Evolutionary conservation across 169 alveolate genomes (phyloP).

Genomic region (Cryptosporidium tyzzeri): DNA sequence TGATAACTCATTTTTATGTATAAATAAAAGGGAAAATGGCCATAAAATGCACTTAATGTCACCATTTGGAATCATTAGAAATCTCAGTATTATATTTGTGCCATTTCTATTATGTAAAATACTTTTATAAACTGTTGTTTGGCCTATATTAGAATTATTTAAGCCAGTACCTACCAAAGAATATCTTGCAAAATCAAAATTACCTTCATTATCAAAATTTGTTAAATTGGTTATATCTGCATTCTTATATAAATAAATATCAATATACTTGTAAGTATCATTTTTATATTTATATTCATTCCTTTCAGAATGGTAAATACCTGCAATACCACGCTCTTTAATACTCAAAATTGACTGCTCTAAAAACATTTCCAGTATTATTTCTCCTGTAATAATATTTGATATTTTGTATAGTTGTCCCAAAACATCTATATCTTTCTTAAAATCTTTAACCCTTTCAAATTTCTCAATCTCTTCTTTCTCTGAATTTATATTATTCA

Average conservation of each 20-base stretch:
- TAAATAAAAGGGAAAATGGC: conserved; percentile 47
- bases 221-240: conserved; percentile 14
- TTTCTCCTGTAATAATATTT: conserved; percentile 43
- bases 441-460: background rate
- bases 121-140: background rate
- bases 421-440: conserved; percentile 13
- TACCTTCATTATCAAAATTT: background rate
- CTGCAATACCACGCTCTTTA: conserved; percentile 56
- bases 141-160: background rate
- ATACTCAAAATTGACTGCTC: conserved; percentile 52
- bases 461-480: background rate
- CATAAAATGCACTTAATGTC: conserved; percentile 60
- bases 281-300: conserved; percentile 14
- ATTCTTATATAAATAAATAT: conserved; percentile 27
- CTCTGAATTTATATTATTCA: background rate
- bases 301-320: conserved; percentile 39
- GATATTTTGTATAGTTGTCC: conserved; percentile 40
- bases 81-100: conserved; percentile 34
- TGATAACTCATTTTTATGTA: background rate
- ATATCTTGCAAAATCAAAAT: conserved; percentile 4
- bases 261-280: conserved; percentile 34
- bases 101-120: background rate
- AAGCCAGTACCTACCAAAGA: background rate
- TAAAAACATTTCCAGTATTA: conserved; percentile 22
- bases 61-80: conserved; percentile 70